Percentiles rank a stretch among this genome's conserved stretches.
phyloP scores from a whole-genome alignment of 176 grass and related monocot species.

The Oryza glumipatula region DNA sequence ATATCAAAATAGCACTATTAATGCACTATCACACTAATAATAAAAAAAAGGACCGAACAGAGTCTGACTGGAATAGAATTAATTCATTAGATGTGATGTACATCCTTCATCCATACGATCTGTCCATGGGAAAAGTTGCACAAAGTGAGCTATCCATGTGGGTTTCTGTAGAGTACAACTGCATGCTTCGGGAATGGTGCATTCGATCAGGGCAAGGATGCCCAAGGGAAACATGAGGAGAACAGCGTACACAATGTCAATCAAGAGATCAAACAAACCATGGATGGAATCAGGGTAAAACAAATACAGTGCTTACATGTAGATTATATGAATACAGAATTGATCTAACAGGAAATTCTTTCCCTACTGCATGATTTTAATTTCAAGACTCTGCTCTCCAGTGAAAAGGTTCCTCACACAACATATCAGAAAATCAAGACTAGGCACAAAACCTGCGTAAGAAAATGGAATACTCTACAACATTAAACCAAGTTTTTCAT shows the following conservation, averaged over 20 bases:
- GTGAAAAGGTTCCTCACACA: conserved; percentile 30
- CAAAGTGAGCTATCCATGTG: neutral
- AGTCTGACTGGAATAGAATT: conserved; percentile 1
- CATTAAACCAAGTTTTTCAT: conserved; percentile 6
- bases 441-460: conserved; percentile 34
- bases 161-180: conserved; percentile 19
- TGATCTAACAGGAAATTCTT: conserved; percentile 1
- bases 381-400: conserved; percentile 47
- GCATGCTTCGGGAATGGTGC: neutral
- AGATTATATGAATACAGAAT: conserved; percentile 1
- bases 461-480: conserved; percentile 14
- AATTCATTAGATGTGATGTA: neutral
- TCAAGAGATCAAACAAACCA: conserved; percentile 39
- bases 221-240: conserved; percentile 3
- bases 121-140: neutral
- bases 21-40: conserved; percentile 12
- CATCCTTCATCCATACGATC: neutral
- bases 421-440: conserved; percentile 38
- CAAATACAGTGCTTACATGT: neutral
- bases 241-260: conserved; percentile 11
- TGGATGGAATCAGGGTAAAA: conserved; percentile 34
- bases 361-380: conserved; percentile 21
- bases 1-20: neutral
- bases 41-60: neutral
- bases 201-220: conserved; percentile 25